phyloP scores from a whole-genome alignment of 225 moss, liverwort and hornwort species.

The Bryum argenteum region DNA sequence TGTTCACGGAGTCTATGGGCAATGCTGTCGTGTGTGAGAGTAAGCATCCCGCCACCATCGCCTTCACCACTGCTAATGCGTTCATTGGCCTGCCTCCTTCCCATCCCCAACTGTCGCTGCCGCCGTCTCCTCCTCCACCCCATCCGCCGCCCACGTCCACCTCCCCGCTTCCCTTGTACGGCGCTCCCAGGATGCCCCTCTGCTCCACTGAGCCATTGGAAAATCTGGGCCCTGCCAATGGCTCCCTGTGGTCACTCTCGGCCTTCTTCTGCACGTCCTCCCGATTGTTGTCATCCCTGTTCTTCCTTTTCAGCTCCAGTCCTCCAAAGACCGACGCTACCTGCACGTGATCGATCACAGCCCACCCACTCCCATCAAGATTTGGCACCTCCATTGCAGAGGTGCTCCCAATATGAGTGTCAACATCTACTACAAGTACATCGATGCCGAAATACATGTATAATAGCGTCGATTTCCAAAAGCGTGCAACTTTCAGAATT shows the following conservation, averaged over 20 bases:
- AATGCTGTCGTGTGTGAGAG: conserved; percentile 58
- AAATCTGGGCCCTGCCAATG: conserved; percentile 38
- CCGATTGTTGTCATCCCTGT: conserved; percentile 18
- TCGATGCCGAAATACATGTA: not conserved
- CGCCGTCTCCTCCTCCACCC: conserved; percentile 67
- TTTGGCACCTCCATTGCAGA: conserved; percentile 3
- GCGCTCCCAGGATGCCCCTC: conserved; percentile 60
- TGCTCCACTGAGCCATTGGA: conserved; percentile 62
- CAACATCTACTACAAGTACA: not conserved
- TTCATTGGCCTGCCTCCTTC: conserved; percentile 71
- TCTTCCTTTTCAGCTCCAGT: conserved; percentile 50
- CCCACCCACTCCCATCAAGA: not conserved
- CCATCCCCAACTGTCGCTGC: conserved; percentile 64
- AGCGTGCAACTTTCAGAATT: not conserved
- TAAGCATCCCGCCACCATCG: conserved; percentile 84
- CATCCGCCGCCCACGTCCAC: conserved; percentile 55
- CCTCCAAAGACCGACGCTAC: conserved; percentile 85
- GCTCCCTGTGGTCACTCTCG: conserved; percentile 52
- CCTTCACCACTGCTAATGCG: conserved; percentile 81
- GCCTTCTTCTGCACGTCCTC: conserved; percentile 48
- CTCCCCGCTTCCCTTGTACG: conserved; percentile 58
- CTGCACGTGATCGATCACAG: conserved; percentile 38
- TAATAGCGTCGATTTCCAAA: not conserved
- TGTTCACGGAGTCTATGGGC: conserved; percentile 73
- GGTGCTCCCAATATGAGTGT: not conserved